Evolutionary conservation across 257 asterid genomes (phyloP), one percentile per base, ranked within the genome.

Genomic region (Jasminum sambac): DNA sequence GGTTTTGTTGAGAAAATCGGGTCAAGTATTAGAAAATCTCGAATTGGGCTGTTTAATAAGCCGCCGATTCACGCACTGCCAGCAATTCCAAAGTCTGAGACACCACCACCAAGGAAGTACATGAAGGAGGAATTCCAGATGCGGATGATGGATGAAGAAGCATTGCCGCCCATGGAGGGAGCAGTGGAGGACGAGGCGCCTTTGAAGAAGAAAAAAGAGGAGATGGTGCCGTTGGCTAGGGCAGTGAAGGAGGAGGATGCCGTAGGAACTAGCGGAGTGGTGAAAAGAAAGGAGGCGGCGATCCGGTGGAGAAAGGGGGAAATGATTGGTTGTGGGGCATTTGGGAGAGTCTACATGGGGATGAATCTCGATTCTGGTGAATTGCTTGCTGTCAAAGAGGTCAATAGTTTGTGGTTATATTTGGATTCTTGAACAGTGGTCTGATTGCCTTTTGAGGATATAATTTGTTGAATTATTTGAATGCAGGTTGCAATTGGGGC

Each of bases 321-420:
- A 74, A 71, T 91, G 81, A 94, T 94, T 69, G 98, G 98, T 0
- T 86, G 96, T 63, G 98, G 98, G 57, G 98, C 99, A 48, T 94
- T 94, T 78, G 99, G 99, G 52, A 88, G 97, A 85, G 99, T 94
- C 48, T 87, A 89, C 81, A 94, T 94, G 99, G 99, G 99, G 73
- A 89, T 91, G 99, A 89, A 91, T 82, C 86, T 89, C 63, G 97
- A 91, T 79, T 94, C 97, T 0, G 99, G 99, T n/a, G 97, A 94
- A 78, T 71, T 94, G 40, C 85, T 94, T 11, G 99, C 99, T 24
- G 93, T 94, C 59, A 83, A 83, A 80, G 83, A 83, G 85, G 88
- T 83, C 1, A 37, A 25, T 68, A 23, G 1, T 40, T 57, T 42
- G 3, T 37, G 34, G 37, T 8, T 39, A 24, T 6, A 38, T 59